Evolutionary conservation across 2,329 filamentous ascomycete species (phyloP).

Genomic region (Botrytis byssoidea): DNA sequence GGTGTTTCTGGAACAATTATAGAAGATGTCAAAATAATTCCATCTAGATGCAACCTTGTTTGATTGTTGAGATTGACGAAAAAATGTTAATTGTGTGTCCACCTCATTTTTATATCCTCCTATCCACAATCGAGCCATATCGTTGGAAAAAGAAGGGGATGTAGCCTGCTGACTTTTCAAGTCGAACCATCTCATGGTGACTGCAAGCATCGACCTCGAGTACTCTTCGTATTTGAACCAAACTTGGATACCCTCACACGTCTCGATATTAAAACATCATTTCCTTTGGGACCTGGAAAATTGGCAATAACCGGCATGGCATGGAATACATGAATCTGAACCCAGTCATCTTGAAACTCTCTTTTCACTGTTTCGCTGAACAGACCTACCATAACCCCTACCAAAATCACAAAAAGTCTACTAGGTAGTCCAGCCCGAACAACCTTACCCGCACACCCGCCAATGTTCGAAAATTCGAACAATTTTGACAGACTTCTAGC

Average conservation of each 20-base stretch:
- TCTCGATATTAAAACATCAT: slow-evolving; percentile 7
- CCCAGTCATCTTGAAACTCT: slow-evolving; percentile 19
- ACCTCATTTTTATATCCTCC: background rate
- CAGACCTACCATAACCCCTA: background rate
- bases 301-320: slow-evolving; percentile 4
- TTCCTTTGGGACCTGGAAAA: slow-evolving; percentile 14
- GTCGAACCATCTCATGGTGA: background rate
- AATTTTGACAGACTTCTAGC: slow-evolving; percentile 6
- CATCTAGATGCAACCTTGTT: slow-evolving; percentile 8
- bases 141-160: background rate
- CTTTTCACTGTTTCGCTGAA: slow-evolving; percentile 3
- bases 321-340: background rate
- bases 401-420: background rate
- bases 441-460: slow-evolving; percentile 18
- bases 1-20: slow-evolving; percentile 5
- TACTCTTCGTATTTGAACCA: slow-evolving; percentile 1
- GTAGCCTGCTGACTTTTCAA: background rate
- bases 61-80: slow-evolving; percentile 12
- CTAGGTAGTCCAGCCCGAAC: background rate
- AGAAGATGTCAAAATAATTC: slow-evolving; percentile 11
- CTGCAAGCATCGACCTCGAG: slow-evolving; percentile 1
- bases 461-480: slow-evolving; percentile 8
- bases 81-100: background rate
- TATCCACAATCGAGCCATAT: slow-evolving; percentile 1
- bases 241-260: slow-evolving; percentile 3